Conservation (phyloP, 106 monocot species). For the Dendrobium officinale region DNA sequence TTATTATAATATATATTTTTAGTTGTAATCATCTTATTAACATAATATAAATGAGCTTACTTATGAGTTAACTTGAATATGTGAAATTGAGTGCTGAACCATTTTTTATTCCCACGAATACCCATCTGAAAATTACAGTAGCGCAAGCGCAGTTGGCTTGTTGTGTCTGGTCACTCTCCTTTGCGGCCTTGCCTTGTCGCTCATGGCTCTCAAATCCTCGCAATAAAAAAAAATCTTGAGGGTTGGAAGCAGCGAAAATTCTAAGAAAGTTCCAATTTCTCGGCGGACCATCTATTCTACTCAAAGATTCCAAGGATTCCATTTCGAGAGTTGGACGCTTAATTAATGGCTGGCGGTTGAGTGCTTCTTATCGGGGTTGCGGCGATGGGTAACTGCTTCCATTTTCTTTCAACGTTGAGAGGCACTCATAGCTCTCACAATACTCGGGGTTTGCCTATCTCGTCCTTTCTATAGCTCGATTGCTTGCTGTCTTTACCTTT, state of each 20-base stretch:
- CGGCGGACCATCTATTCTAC: neutral
- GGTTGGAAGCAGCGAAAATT: neutral
- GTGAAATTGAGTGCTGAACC: no score
- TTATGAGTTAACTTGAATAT: no score
- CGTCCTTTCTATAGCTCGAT: neutral
- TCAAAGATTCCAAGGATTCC: neutral
- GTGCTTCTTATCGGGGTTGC: neutral
- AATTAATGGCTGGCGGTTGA: neutral
- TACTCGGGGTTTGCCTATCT: conserved; percentile 21
- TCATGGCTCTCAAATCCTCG: neutral
- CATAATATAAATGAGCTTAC: no score
- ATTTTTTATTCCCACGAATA: no score
- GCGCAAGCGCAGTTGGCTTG: no score
- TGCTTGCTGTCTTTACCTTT: neutral
- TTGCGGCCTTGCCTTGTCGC: neutral
- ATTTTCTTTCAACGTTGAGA: conserved; percentile 30
- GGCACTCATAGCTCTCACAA: conserved; percentile 28
- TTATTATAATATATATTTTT: no score
- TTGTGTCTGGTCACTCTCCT: neutral
- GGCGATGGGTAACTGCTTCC: conserved; percentile 67
- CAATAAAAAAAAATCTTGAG: neutral
- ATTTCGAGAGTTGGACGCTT: neutral
- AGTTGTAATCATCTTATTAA: no score
- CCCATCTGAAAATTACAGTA: no score
- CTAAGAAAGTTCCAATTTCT: neutral